A percentile compares a stretch with the other conserved stretches of the same genome.
Conservation (phyloP, 2,329 filamentous ascomycete genomes). For the Cladosporium sp. region DNA sequence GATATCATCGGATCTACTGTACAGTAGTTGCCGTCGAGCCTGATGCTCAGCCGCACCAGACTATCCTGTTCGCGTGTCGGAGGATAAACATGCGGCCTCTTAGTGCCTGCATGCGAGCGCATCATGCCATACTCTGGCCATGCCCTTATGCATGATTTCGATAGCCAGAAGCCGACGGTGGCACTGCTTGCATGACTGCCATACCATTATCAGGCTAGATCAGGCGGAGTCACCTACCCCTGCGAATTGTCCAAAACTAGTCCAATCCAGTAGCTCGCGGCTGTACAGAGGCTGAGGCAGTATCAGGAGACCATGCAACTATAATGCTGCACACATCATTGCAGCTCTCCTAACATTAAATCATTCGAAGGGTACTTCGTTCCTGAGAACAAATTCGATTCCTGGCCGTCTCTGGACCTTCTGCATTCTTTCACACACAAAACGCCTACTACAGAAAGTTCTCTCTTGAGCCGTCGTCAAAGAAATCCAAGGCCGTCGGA, state of each 20-base stretch:
- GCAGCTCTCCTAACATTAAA: background rate
- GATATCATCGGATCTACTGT: background rate
- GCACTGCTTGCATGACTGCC: background rate
- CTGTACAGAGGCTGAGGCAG: conserved; percentile 7
- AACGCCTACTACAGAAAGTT: background rate
- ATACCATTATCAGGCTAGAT: background rate
- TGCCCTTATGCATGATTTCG: conserved; percentile 8
- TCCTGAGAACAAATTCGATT: too few species aligned
- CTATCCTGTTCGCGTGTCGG: background rate
- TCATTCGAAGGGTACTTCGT: background rate
- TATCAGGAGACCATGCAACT: conserved; percentile 3
- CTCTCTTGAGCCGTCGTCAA: background rate
- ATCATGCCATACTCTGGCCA: background rate
- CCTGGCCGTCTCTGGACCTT: background rate
- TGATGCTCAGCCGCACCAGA: background rate
- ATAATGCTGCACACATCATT: background rate
- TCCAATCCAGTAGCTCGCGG: conserved; percentile 2
- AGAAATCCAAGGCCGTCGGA: background rate
- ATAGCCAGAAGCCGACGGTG: conserved; percentile 13
- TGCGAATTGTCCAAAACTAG: background rate
- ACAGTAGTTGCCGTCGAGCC: background rate
- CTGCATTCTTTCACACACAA: background rate
- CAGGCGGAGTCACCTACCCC: background rate
- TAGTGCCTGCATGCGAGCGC: background rate
- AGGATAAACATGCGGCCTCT: background rate